A percentile compares a stretch with the other conserved stretches of the same genome.
phyloP scores from a whole-genome alignment of 139 green algal genomes.

The Limnomonas spitsbergensis region DNA sequence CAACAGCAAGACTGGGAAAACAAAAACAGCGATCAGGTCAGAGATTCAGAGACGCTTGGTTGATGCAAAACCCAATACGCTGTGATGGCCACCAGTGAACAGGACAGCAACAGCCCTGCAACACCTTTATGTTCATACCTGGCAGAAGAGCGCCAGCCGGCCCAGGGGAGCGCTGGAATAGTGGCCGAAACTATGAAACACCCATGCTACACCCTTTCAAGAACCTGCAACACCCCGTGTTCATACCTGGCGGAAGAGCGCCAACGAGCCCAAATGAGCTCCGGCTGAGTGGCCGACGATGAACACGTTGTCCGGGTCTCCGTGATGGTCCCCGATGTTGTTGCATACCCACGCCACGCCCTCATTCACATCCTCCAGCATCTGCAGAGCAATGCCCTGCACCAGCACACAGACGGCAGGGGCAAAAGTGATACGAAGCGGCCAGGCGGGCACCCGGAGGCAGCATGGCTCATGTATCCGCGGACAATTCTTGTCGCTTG shows the following conservation, averaged over 20 bases:
- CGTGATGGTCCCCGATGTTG: conserved; percentile 61
- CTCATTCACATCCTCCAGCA: conserved; percentile 89
- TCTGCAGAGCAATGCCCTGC: conserved; percentile 77
- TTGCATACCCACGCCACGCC: conserved; percentile 83
- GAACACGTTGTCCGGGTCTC: conserved; percentile 68
- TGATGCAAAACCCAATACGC: no score
- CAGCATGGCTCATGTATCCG: no score
- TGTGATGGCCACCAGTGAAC: no score
- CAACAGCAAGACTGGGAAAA: no score
- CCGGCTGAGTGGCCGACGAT: conserved; percentile 87
- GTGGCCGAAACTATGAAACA: not conserved
- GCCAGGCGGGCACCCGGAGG: no score
- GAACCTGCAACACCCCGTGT: not conserved
- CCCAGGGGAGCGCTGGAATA: not conserved
- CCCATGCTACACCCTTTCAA: not conserved
- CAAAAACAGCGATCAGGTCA: no score
- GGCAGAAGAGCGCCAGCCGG: not conserved
- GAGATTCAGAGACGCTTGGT: no score
- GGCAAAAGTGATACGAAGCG: no score
- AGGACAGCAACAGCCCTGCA: no score
- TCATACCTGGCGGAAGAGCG: conserved; percentile 69
- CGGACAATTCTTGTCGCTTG: no score
- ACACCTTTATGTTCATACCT: no score
- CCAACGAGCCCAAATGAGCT: conserved; percentile 74
- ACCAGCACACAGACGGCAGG: not conserved